A percentile compares a stretch with the other conserved stretches of the same genome.
phyloP scores from a whole-genome alignment of 78 protist species.

The Dictyostelium intermedium region DNA sequence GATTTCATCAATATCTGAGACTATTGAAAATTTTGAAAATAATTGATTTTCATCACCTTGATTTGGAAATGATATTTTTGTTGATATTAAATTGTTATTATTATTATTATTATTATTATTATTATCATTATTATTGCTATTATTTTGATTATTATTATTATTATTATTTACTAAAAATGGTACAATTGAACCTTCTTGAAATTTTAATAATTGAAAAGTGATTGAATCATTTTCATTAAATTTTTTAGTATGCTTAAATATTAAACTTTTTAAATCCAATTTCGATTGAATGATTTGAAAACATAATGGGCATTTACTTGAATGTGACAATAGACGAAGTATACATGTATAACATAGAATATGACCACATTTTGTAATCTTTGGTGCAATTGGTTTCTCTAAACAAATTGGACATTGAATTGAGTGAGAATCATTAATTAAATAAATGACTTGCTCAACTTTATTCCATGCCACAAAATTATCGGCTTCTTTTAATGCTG shows the following conservation, averaged over 20 bases:
- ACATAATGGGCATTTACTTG: conserved; percentile 64
- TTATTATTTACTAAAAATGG: not conserved
- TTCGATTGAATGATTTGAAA: not conserved
- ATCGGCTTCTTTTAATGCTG: conserved; percentile 10
- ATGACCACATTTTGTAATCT: conserved; percentile 71
- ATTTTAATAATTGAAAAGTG: not conserved
- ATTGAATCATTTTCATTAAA: conserved; percentile 6
- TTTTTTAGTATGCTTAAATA: not conserved
- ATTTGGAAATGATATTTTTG: conserved; percentile 25
- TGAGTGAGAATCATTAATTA: not conserved
- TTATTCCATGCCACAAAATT: conserved; percentile 60
- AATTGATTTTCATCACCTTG: conserved; percentile 1
- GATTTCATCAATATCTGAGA: not conserved
- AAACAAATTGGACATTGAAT: conserved; percentile 64
- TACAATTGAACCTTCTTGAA: conserved; percentile 1
- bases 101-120: too few species aligned
- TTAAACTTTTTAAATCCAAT: conserved; percentile 48
- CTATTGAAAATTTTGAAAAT: conserved; percentile 41
- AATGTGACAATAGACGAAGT: conserved; percentile 25
- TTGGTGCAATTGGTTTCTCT: conserved; percentile 61
- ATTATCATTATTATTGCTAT: too few species aligned
- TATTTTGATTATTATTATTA: not conserved
- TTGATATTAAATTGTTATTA: not conserved
- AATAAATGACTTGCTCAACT: conserved; percentile 55
- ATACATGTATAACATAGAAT: conserved; percentile 43